These are phyloP conservation scores for Solanum rostratum DNA, from an alignment of 257 asterid species.

Conservation along the genomic window DNA sequence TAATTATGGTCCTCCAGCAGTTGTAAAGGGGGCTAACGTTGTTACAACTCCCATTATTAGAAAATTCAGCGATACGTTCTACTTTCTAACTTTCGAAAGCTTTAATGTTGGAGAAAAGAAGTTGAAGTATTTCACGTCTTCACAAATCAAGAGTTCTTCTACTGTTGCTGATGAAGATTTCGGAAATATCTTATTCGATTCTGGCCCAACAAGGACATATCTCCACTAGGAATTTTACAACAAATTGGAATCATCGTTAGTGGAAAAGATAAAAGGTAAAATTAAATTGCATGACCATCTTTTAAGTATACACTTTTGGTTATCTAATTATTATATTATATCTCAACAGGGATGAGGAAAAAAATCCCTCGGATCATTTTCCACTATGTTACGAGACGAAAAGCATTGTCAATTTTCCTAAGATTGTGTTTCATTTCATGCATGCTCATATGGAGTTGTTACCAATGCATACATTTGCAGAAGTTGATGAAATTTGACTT, in stretches of 20 bases:
- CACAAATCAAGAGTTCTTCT: not conserved
- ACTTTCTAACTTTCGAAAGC: constrained; percentile 31
- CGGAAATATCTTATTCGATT: constrained; percentile 50
- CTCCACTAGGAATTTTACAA: constrained; percentile 18
- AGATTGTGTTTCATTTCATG: constrained; percentile 22
- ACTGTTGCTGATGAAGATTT: not conserved
- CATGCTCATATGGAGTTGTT: constrained; percentile 37
- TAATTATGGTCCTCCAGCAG: constrained; percentile 27
- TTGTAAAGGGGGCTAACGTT: constrained; percentile 11
- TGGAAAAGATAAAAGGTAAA: not conserved
- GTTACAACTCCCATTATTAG: constrained; percentile 36
- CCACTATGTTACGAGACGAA: constrained; percentile 7
- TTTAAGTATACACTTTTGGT: not conserved
- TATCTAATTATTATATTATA: not conserved
- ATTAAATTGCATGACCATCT: not conserved
- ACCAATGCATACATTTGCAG: constrained; percentile 14
- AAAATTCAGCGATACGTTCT: constrained; percentile 20
- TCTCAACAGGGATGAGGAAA: not conserved
- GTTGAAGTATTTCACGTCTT: not conserved
- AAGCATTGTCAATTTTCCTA: constrained; percentile 4
- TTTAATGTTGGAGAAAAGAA: constrained; percentile 19
- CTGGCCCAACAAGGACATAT: constrained; percentile 45
- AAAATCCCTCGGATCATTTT: not conserved
- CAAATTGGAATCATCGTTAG: constrained; percentile 6
- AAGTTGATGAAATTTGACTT: constrained; percentile 21